These are phyloP conservation scores for Mycena crocata DNA, from an alignment of 768 basidiomycete species.

Conservation along the genomic window DNA sequence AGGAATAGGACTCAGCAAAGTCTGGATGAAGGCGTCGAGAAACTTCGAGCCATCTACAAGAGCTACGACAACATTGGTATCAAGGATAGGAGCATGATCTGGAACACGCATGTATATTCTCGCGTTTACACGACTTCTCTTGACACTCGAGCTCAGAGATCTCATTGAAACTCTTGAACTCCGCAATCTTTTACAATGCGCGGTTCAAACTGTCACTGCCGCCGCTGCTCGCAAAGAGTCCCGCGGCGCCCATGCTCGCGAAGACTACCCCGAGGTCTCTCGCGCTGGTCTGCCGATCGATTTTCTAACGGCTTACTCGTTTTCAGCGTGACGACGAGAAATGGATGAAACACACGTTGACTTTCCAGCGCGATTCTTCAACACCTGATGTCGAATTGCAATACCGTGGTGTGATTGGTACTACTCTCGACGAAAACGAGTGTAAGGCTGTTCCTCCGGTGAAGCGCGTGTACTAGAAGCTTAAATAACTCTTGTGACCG, in stretches of 20 bases:
- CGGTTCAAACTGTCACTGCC: constrained; percentile 93
- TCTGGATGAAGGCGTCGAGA: constrained; percentile 92
- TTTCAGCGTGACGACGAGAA: constrained; percentile 87
- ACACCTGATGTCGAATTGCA: constrained; percentile 88
- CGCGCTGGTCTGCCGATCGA: too few species aligned
- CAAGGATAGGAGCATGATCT: constrained; percentile 99
- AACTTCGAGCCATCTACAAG: constrained; percentile 87
- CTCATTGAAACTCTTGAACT: constrained; percentile 97
- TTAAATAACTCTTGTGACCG: too few species aligned
- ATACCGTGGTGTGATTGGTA: constrained; percentile 88
- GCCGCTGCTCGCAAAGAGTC: constrained; percentile 97
- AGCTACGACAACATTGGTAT: constrained; percentile 92
- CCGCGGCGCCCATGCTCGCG: constrained; percentile 98
- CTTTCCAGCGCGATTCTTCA: constrained; percentile 83
- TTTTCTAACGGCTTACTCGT: constrained; percentile 8
- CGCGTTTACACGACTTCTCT: constrained; percentile 6
- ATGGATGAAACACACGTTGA: constrained; percentile 97
- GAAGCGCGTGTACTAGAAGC: constrained; percentile 89
- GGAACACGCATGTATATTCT: constrained; percentile 86
- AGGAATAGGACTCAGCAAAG: constrained; percentile 79
- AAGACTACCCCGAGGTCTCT: constrained; percentile 95
- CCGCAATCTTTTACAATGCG: constrained; percentile 94
- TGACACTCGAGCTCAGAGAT: constrained; percentile 67
- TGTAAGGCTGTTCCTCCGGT: constrained; percentile 98
- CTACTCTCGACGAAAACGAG: constrained; percentile 94